A percentile compares a stretch with the other conserved stretches of the same genome.
These are phyloP conservation scores for Arxiozyma telluris DNA, from an alignment of 1,139 yeast species.

Conservation along the genomic window DNA sequence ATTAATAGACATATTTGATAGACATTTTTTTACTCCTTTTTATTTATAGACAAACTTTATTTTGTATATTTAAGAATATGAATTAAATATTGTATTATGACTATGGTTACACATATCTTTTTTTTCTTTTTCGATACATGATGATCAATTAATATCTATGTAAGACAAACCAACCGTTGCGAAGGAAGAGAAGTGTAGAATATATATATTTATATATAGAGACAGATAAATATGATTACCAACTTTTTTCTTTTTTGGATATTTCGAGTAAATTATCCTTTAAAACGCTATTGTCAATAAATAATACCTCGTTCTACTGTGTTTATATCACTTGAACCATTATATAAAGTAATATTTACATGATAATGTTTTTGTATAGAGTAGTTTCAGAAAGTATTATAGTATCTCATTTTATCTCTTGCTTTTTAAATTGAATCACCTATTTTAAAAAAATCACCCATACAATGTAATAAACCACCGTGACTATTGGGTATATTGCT, in stretches of 20 bases:
- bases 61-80: too few species aligned
- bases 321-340: background rate
- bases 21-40: background rate
- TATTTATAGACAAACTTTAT: too few species aligned
- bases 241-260: too few species aligned
- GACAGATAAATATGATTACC: too few species aligned
- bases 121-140: too few species aligned
- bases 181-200: too few species aligned
- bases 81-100: background rate
- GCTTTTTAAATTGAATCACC: slow-evolving; percentile 30
- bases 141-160: too few species aligned
- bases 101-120: too few species aligned
- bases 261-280: too few species aligned
- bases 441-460: slow-evolving; percentile 51
- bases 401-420: background rate
- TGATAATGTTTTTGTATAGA: background rate
- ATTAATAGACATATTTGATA: background rate
- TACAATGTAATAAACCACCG: slow-evolving; percentile 61
- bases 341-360: background rate
- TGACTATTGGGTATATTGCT: background rate
- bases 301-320: background rate
- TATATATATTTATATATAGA: too few species aligned
- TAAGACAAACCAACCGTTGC: too few species aligned
- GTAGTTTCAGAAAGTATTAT: background rate
- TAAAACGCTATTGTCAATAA: too few species aligned